phyloP scores from a whole-genome alignment of 2,329 filamentous ascomycete species.

The Dothideomycetes sp. region DNA sequence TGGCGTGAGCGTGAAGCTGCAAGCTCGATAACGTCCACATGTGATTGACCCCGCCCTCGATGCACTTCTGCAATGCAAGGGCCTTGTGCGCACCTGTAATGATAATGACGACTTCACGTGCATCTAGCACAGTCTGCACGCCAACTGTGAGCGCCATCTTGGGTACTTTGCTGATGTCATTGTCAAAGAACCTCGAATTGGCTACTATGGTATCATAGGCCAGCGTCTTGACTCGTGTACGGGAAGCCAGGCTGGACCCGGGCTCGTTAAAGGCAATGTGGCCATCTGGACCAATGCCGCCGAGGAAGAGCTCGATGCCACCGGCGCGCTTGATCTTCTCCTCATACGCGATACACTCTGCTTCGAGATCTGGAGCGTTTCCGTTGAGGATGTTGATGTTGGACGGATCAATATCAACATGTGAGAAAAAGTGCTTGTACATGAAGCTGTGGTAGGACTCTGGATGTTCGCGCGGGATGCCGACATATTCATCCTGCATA shows the following conservation, averaged over 20 bases:
- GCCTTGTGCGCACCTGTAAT: conserved; percentile 75
- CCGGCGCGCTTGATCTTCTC: conserved; percentile 62
- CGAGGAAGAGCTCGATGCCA: conserved; percentile 77
- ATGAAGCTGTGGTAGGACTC: conserved; percentile 87
- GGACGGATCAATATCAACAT: conserved; percentile 66
- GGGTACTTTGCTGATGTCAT: conserved; percentile 63
- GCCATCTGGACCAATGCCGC: conserved; percentile 74
- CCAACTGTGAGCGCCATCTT: conserved; percentile 77
- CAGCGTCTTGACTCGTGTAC: conserved; percentile 76
- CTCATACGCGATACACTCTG: conserved; percentile 71
- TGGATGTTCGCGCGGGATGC: conserved; percentile 69
- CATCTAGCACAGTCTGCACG: conserved; percentile 70
- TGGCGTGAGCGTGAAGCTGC: conserved; percentile 68
- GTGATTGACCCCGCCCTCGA: conserved; percentile 75
- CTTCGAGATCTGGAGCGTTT: conserved; percentile 63
- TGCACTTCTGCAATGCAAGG: conserved; percentile 64
- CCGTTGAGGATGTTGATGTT: conserved; percentile 81
- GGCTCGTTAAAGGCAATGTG: conserved; percentile 90
- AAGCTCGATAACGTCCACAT: conserved; percentile 83
- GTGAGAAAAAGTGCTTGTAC: conserved; percentile 87
- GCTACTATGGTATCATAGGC: conserved; percentile 79
- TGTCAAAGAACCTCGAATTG: conserved; percentile 74
- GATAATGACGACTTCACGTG: conserved; percentile 71
- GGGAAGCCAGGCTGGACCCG: conserved; percentile 63
- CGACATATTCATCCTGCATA: conserved; percentile 70